phyloP scores from a whole-genome alignment of 306 rosid species.

The Quercus engelmannii region DNA sequence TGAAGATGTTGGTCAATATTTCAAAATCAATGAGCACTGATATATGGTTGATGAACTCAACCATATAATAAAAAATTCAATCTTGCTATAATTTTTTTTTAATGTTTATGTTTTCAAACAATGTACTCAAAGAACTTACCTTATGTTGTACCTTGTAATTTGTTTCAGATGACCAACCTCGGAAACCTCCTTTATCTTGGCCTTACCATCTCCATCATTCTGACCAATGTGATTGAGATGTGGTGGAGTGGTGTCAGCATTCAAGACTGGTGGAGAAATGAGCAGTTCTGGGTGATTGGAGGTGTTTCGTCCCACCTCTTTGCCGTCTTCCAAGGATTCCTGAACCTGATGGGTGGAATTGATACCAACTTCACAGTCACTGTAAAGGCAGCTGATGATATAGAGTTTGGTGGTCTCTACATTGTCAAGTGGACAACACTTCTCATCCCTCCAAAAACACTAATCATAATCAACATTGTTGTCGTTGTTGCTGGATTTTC shows the following conservation, averaged over 20 bases:
- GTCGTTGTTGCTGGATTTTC: slow-evolving; percentile 97
- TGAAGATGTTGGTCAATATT: no score
- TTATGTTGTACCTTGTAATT: not conserved
- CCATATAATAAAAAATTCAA: no score
- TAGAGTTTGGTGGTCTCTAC: slow-evolving; percentile 85
- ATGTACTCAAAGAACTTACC: not conserved
- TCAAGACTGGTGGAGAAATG: slow-evolving; percentile 84
- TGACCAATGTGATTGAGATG: slow-evolving; percentile 74
- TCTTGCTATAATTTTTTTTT: no score
- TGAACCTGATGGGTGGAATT: slow-evolving; percentile 82
- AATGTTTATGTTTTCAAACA: no score
- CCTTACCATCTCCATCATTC: slow-evolving; percentile 81
- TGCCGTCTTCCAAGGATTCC: slow-evolving; percentile 93
- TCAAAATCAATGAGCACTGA: no score
- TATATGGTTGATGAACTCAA: no score
- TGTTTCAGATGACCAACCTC: slow-evolving; percentile 83
- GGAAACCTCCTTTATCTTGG: slow-evolving; percentile 88
- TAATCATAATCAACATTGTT: slow-evolving; percentile 74
- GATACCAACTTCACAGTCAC: slow-evolving; percentile 96
- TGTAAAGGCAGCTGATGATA: slow-evolving; percentile 75
- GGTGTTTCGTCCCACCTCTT: slow-evolving; percentile 96
- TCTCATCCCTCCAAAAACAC: slow-evolving; percentile 83
- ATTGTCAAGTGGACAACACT: slow-evolving; percentile 92
- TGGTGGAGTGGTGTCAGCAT: slow-evolving; percentile 93
- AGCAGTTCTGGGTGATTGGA: slow-evolving; percentile 97